Evolutionary conservation across 495 filamentous ascomycete species (phyloP), one percentile per base, ranked within the genome.

Genomic region (Aspergillus steynii): DNA sequence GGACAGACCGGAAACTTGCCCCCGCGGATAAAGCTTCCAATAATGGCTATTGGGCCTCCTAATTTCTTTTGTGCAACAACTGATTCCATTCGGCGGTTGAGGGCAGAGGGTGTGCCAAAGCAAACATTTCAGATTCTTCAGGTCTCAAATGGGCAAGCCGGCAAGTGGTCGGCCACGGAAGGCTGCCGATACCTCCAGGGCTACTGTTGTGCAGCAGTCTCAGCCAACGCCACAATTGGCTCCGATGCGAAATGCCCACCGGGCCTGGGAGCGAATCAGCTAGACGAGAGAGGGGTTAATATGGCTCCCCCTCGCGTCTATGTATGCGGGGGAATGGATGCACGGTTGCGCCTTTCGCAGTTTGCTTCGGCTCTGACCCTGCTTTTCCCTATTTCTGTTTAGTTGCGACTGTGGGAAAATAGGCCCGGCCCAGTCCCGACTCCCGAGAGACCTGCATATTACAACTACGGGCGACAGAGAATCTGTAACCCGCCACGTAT

Each of bases 11-110:
- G 15, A 25, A 42, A 28, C 37, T 1, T 29, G 2, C 25, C 25
- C 29, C 15, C 7, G 48, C 50, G 57, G 57, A 59, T 29, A 47
- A 59, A 14, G 45, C 9, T 28, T 59, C 57, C 57, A 26, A 4
- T 0, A 3, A 15, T 46, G 47, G 31, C 32, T 26, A 59, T 59
- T 59, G 57, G 57, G 31, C 29, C 5, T 42, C 14, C 56, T 50
- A 14, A 32, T 29, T 20, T 28, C 28, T 5, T 26, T n/a, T 34
- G 9, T 42, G 27, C 49, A 46, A 59, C 57, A 26, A 46, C 47
- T 9, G 56, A 29, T 10, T 52, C 49, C 25, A 31, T 27, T 0
- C 8, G 47, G 46, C 10, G 20, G 3, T n/a, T 47, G 46, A 29
- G 37, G 37, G 9, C 20, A 46, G 15, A 46, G n/a, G 27, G 50